Base-by-base conservation (phyloP, 2,329 filamentous ascomycete genomes). In the Gnomoniopsis sp. region DNA sequence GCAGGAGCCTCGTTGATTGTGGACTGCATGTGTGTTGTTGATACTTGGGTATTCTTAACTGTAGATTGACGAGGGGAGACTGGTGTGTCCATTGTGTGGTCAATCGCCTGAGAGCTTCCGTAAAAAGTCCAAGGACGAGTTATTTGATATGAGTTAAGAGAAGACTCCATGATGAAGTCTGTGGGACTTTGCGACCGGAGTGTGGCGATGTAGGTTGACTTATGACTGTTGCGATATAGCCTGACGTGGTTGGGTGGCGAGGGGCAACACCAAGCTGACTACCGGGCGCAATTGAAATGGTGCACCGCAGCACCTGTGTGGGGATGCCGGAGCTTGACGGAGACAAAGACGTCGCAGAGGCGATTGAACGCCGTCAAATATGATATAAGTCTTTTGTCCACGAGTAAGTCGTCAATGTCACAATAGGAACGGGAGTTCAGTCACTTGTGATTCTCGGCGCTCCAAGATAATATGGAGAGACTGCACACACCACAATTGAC, bases 1-100 rank as follows among this genome's bases (percentile, higher is more conserved):
- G 82, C 81, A 62, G 79, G 75, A 54, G 78, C 66, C 2, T 69
- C 65, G 63, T 79, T 81, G 43, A 11, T 11, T 67, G 75, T 79
- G 4, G 65, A 44, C 34, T 67, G 60, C 47, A 55, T 48, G 12
- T 53, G 44, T 23, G 55, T 26, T 17, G 47, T 26, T 21, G 22
- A 30, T 4, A 30, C 26, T 30, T 4, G 26, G 26, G 26, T 30
- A 8, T 30, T 30, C 8, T 14, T 11, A 33, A 12, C 21, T 21
- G 22, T 12, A 44, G 3, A 26, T 52, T 11, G 50, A 21, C 17
- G 36, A 41, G 50, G 14, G 14, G 36, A 11, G n/a, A 22, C 36
- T 43, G 49, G 19, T 41, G 17, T 21, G 15, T 23, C 3, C 15
- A 14, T 30, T n/a, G 34, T 22, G 33, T 21, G n/a, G 19, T 2